These are phyloP conservation scores for Cyclanthera cordifolia DNA, from an alignment of 306 rosid genomes.

Conservation along the genomic window DNA sequence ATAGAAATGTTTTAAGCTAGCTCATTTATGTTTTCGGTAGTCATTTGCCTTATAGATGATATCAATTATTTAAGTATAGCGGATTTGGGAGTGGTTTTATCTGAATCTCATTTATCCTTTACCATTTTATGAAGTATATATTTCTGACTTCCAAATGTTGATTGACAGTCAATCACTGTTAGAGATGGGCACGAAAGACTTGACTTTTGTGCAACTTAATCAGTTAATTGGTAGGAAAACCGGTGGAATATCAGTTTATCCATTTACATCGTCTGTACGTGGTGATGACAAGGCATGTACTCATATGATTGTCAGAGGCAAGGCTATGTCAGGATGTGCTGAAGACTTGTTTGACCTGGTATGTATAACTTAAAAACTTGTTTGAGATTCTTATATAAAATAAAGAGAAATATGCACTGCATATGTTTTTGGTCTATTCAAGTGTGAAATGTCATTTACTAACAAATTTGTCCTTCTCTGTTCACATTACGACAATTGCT, in stretches of 20 bases:
- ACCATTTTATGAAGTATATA: background rate
- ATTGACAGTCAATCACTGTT: slow-evolving; percentile 84
- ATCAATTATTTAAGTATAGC: background rate
- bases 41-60: background rate
- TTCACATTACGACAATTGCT: background rate
- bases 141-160: slow-evolving; percentile 21
- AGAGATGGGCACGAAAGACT: slow-evolving; percentile 98
- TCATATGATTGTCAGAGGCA: slow-evolving; percentile 81
- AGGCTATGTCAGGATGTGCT: slow-evolving; percentile 81
- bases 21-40: background rate
- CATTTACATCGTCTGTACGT: slow-evolving; percentile 69
- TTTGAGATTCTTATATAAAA: background rate
- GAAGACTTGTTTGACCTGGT: slow-evolving; percentile 91
- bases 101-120: background rate
- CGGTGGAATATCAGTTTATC: slow-evolving; percentile 97
- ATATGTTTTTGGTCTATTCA: background rate
- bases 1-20: background rate
- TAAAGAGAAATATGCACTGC: background rate
- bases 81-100: background rate
- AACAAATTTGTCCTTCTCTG: background rate
- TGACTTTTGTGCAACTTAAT: slow-evolving; percentile 84
- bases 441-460: background rate
- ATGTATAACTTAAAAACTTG: background rate
- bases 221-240: slow-evolving; percentile 96
- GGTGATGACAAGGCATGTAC: slow-evolving; percentile 74